phyloP scores from a whole-genome alignment of 2,329 filamentous ascomycete species.

The Nigrograna mackinnonii region DNA sequence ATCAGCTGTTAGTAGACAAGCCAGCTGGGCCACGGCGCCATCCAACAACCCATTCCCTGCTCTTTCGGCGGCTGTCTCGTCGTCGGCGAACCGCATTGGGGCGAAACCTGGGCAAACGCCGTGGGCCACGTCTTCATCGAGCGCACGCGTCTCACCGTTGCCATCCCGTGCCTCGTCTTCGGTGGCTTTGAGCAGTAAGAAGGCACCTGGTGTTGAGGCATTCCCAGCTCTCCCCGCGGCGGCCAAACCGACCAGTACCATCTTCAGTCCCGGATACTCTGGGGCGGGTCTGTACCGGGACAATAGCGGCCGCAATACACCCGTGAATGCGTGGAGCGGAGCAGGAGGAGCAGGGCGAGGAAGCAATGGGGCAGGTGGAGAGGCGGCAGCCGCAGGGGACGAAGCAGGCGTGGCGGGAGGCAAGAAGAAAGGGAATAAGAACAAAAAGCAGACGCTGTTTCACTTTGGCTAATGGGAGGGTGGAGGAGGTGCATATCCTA shows the following conservation, averaged over 20 bases:
- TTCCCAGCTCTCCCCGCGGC: constrained; percentile 85
- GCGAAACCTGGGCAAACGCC: constrained; percentile 40
- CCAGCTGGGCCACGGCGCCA: constrained; percentile 59
- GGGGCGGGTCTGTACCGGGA: constrained; percentile 49
- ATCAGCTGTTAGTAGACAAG: constrained; percentile 59
- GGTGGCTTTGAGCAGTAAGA: constrained; percentile 26
- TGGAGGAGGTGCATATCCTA: constrained; percentile 1
- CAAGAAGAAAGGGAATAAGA: constrained; percentile 54
- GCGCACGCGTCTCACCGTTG: constrained; percentile 41
- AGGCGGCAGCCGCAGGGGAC: constrained; percentile 6
- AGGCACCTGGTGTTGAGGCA: constrained; percentile 53
- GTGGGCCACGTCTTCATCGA: constrained; percentile 37
- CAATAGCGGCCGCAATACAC: constrained; percentile 43
- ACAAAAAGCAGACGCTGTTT: constrained; percentile 55
- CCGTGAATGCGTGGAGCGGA: constrained; percentile 45
- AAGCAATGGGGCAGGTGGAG: constrained; percentile 27
- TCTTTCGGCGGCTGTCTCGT: constrained; percentile 24
- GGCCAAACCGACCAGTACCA: constrained; percentile 65
- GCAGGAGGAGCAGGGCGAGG: constrained; percentile 20
- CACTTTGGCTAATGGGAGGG: constrained; percentile 47
- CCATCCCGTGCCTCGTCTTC: constrained; percentile 36
- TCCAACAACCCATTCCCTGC: constrained; percentile 36
- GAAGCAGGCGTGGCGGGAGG: constrained; percentile 22
- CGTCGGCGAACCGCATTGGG: constrained; percentile 32
- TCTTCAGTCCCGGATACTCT: constrained; percentile 54